Evolutionary conservation across 2,329 filamentous ascomycete species (phyloP).

Genomic region (Pseudogymnoascus sp.): DNA sequence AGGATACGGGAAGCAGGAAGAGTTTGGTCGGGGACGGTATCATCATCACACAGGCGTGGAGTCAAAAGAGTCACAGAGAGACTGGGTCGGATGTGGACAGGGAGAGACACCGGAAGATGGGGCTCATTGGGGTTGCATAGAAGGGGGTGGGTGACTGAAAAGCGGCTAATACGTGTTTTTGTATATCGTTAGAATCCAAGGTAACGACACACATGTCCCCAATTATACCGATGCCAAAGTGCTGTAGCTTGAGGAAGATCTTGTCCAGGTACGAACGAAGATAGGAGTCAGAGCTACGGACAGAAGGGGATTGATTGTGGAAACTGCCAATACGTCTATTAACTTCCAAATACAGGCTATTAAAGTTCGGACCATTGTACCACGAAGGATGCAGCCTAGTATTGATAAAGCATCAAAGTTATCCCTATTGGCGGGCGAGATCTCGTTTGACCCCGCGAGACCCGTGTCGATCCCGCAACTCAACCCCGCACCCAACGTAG

Average conservation of each 20-base stretch:
- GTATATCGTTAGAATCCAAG: background rate
- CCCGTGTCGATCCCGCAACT: background rate
- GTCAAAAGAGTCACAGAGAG: background rate
- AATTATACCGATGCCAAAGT: background rate
- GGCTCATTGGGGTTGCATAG: background rate
- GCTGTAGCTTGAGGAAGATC: background rate
- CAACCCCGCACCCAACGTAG: background rate
- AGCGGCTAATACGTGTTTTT: background rate
- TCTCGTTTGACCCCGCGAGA: background rate
- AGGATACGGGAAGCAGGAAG: conserved; percentile 10
- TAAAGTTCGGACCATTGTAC: conserved; percentile 1
- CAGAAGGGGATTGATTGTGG: background rate
- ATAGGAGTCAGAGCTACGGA: background rate
- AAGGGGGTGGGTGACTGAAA: background rate
- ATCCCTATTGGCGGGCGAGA: background rate
- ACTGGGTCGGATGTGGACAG: background rate
- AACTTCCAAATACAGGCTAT: background rate
- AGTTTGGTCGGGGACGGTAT: conserved; percentile 13
- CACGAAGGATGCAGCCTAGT: background rate
- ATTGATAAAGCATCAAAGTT: background rate
- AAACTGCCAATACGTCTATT: background rate
- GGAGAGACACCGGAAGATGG: background rate
- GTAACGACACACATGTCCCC: background rate
- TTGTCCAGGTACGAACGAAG: background rate
- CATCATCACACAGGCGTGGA: background rate